Evolutionary conservation across 2,329 filamentous ascomycete species (phyloP).

Genomic region (Arthrinium phaeospermum): DNA sequence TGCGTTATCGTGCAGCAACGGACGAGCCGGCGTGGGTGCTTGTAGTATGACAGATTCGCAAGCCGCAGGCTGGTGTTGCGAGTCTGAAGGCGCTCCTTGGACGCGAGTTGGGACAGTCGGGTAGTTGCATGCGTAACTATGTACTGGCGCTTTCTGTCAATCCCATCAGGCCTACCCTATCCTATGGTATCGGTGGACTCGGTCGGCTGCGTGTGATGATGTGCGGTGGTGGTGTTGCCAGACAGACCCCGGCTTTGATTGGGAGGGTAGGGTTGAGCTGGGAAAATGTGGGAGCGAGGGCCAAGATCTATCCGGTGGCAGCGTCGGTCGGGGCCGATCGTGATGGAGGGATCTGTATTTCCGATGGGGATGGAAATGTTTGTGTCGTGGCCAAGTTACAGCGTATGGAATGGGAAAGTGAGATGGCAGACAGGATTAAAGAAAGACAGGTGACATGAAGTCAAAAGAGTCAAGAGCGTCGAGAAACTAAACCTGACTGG

Average conservation of each 20-base stretch:
- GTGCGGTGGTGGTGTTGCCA: not conserved
- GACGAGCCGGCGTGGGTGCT: not conserved
- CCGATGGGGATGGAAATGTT: not conserved
- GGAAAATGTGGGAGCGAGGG: not conserved
- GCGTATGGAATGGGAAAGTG: not conserved
- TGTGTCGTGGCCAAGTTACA: not conserved
- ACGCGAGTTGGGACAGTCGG: not conserved
- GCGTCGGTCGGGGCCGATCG: not conserved
- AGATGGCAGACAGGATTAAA: slow-evolving; percentile 3
- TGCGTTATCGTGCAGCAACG: slow-evolving; percentile 8
- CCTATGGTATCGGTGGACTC: not conserved
- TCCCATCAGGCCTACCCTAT: not conserved
- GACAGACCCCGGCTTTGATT: not conserved
- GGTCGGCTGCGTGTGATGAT: not conserved
- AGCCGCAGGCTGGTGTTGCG: not conserved
- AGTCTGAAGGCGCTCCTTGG: not conserved
- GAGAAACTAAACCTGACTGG: slow-evolving; percentile 12
- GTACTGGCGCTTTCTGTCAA: not conserved
- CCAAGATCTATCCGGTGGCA: not conserved
- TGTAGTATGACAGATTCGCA: slow-evolving; percentile 9
- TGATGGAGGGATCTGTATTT: not conserved
- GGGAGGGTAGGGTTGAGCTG: not conserved
- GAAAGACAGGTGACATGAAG: slow-evolving; percentile 11
- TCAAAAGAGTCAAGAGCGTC: slow-evolving; percentile 4
- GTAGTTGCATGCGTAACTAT: slow-evolving; percentile 6